Conservation (phyloP, 2,329 filamentous ascomycete species). For the Botryotinia narcissicola region DNA sequence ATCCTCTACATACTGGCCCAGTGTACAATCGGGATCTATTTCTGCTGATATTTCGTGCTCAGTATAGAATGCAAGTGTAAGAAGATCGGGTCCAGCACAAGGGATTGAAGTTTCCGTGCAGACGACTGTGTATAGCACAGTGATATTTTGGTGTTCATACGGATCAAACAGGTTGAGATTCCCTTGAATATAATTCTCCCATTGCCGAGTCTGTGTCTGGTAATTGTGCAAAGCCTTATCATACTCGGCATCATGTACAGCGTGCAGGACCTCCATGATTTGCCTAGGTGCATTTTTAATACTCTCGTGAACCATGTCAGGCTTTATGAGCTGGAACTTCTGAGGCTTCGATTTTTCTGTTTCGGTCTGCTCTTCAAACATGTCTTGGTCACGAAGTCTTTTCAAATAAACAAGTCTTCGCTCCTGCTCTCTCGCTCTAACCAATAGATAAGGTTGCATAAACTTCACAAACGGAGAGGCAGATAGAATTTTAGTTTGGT, state of each 20-base stretch:
- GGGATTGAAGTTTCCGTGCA: slow-evolving; percentile 93
- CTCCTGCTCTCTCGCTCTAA: slow-evolving; percentile 89
- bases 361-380: slow-evolving; percentile 52
- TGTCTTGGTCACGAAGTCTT: slow-evolving; percentile 74
- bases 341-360: slow-evolving; percentile 63
- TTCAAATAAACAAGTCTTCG: slow-evolving; percentile 78
- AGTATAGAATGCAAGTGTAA: slow-evolving; percentile 90
- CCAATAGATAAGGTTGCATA: slow-evolving; percentile 86
- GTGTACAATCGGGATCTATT: slow-evolving; percentile 81
- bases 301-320: slow-evolving; percentile 89
- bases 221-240: slow-evolving; percentile 94
- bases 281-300: slow-evolving; percentile 77
- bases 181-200: slow-evolving; percentile 91
- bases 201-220: slow-evolving; percentile 88
- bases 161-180: slow-evolving; percentile 91
- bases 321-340: slow-evolving; percentile 86
- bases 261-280: slow-evolving; percentile 89
- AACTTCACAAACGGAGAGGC: slow-evolving; percentile 97
- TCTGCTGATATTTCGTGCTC: slow-evolving; percentile 67
- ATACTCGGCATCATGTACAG: slow-evolving; percentile 94
- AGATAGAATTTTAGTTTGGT: slow-evolving; percentile 89
- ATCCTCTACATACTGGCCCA: slow-evolving; percentile 94
- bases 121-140: slow-evolving; percentile 88
- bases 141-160: slow-evolving; percentile 93
- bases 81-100: slow-evolving; percentile 85